phyloP scores from a whole-genome alignment of 163 green algal genomes.

The Scenedesmus sp. region DNA sequence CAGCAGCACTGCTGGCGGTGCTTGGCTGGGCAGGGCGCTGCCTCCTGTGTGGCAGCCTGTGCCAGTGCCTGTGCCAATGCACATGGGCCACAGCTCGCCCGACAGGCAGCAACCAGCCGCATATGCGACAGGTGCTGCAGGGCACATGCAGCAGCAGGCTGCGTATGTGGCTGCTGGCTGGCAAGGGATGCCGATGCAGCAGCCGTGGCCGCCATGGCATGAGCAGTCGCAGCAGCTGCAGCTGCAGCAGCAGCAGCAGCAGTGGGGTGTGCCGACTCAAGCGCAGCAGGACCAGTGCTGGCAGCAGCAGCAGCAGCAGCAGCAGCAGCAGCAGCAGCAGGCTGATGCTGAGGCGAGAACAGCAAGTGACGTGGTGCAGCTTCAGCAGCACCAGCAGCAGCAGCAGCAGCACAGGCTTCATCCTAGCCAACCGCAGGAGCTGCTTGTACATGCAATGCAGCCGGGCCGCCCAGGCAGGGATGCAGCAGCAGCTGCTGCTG shows the following conservation, averaged over 20 bases:
- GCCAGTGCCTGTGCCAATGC: constrained; percentile 25
- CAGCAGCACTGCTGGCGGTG: not conserved
- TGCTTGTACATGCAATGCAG: constrained; percentile 43
- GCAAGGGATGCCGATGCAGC: constrained; percentile 8
- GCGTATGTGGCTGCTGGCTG: not conserved
- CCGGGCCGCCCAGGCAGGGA: constrained; percentile 17
- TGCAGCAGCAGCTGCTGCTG: constrained; percentile 8
- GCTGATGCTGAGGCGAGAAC: not conserved
- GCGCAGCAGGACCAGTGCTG: constrained; percentile 1
- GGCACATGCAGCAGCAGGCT: not conserved
- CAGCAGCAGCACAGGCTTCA: constrained; percentile 24
- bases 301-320: not conserved
- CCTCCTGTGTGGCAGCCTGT: not conserved
- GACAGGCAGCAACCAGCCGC: not conserved
- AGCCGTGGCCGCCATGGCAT: not conserved
- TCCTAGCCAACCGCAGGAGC: not conserved
- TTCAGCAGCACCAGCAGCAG: constrained; percentile 18
- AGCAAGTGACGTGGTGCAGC: not conserved
- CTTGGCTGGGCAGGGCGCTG: not conserved
- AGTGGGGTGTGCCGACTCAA: not conserved
- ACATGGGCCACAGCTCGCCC: not conserved
- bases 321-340: constrained; percentile 21
- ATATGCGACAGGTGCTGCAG: not conserved
- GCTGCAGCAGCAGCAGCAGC: constrained; percentile 31
- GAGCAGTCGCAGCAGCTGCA: constrained; percentile 22